Conservation (phyloP, 2,329 filamentous ascomycete genomes). For the Ceratocystis albifundus region DNA sequence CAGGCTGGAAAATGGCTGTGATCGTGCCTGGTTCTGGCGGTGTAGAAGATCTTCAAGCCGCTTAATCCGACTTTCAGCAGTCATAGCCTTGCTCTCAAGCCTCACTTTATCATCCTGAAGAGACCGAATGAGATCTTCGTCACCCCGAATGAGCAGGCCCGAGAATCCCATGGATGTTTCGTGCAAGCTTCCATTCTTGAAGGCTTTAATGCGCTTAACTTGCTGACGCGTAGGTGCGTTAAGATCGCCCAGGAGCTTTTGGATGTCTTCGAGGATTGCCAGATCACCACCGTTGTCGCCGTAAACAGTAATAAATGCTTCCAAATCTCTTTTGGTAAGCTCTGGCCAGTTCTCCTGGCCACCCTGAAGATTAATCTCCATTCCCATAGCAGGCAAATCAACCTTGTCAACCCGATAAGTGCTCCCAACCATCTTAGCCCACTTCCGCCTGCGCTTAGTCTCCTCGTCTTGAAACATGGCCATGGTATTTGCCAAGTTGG, state of each 20-base stretch:
- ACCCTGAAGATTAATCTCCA: constrained; percentile 76
- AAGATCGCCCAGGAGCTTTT: constrained; percentile 66
- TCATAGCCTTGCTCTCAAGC: constrained; percentile 61
- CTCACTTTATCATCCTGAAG: constrained; percentile 75
- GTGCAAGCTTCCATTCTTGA: constrained; percentile 92
- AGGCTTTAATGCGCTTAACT: constrained; percentile 74
- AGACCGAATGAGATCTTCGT: constrained; percentile 65
- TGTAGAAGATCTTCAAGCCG: constrained; percentile 88
- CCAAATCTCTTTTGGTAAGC: constrained; percentile 63
- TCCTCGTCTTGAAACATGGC: constrained; percentile 88
- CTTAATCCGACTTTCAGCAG: constrained; percentile 79
- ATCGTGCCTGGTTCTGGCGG: constrained; percentile 53
- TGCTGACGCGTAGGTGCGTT: constrained; percentile 76
- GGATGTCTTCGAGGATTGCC: constrained; percentile 57
- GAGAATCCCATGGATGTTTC: constrained; percentile 81
- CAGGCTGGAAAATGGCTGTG: constrained; percentile 41
- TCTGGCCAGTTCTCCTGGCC: constrained; percentile 75
- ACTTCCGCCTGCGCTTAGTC: constrained; percentile 73
- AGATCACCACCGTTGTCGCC: constrained; percentile 54
- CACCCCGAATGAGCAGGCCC: constrained; percentile 72
- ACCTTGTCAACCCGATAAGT: constrained; percentile 54
- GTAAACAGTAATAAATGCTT: constrained; percentile 58
- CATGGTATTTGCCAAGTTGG: constrained; percentile 83
- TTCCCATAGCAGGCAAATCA: constrained; percentile 58
- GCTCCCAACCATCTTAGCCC: constrained; percentile 74